Percentiles rank a stretch among this genome's conserved stretches.
Evolutionary conservation across 2,329 filamentous ascomycete genomes (phyloP).

Genomic region (Knufia fluminis): DNA sequence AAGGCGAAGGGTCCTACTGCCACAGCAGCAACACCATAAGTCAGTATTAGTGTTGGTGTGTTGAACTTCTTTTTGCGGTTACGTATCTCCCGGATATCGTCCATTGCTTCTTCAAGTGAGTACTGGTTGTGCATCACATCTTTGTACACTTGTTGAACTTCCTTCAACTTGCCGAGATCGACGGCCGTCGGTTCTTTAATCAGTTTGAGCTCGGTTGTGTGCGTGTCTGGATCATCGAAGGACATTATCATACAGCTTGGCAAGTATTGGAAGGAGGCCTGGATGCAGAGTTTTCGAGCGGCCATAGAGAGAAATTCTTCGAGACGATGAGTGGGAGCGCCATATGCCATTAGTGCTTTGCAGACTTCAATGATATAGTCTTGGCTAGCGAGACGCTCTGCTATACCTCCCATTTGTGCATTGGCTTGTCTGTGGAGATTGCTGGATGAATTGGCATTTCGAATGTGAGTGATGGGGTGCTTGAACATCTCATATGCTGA

Average conservation of each 20-base stretch:
- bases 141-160: slow-evolving; percentile 39
- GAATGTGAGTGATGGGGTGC: background rate
- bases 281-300: slow-evolving; percentile 76
- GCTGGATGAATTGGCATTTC: background rate
- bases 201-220: slow-evolving; percentile 39
- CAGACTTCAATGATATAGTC: slow-evolving; percentile 78
- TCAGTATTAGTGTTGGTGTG: slow-evolving; percentile 45
- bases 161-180: slow-evolving; percentile 33
- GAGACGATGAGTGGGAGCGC: slow-evolving; percentile 80
- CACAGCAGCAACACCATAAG: slow-evolving; percentile 68
- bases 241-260: slow-evolving; percentile 92
- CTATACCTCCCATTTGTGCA: slow-evolving; percentile 31
- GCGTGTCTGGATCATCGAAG: slow-evolving; percentile 51
- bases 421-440: background rate
- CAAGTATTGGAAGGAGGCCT: slow-evolving; percentile 81
- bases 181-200: slow-evolving; percentile 35
- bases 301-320: slow-evolving; percentile 89
- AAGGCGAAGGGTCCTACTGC: slow-evolving; percentile 75
- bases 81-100: slow-evolving; percentile 44
- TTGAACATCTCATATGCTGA: background rate
- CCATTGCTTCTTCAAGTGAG: slow-evolving; percentile 36
- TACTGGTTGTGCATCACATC: slow-evolving; percentile 39
- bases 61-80: slow-evolving; percentile 46
- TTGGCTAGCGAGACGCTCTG: slow-evolving; percentile 66
- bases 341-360: slow-evolving; percentile 77